Evolutionary conservation across 768 basidiomycete species (phyloP), one percentile per base, ranked within the genome.

Genomic region (Agaricus sinodeliciosus): DNA sequence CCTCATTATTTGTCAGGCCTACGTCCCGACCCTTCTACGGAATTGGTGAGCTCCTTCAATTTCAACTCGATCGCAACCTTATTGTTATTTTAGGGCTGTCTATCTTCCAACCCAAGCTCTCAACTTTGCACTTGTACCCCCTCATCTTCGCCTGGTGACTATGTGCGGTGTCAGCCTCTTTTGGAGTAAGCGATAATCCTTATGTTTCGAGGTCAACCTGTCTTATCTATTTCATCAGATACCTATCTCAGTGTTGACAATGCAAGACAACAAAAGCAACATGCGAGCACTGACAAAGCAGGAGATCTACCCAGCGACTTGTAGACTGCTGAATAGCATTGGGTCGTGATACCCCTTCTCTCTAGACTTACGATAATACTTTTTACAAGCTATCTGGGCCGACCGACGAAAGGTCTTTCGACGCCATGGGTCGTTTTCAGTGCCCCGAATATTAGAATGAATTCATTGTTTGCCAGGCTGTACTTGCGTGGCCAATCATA

Each of bases 81-180:
- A 35, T 11, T 25, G 34, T 26, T 35, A 0, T 16, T 47, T 7
- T 41, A 84, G 85, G 88, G 74, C 70, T 3, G 85, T 90, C 5
- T 90, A 82, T 64, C 73, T 84, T 28, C 90, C 90, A 0, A 79
- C 87, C 0, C 90, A 93, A 64, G 61, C 84, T 50, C 72, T 90
- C 71, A 93, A 93, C 67, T 93, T 92, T 60, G 70, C 80, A 8
- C 18, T 92, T 28, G 78, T 90, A 0, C 90, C 90, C 1, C 82
- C 78, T 3, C 90, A 92, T 59, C 67, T 90, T 34, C 81, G 90
- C 35, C 84, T 92, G 49, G 75, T 85, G 16, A 72, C 85, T 16
- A 80, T 93, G 19, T 78, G 88, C 60, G 77, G 86, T 9, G 87
- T 91, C 48, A 85, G 84, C 60, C 74, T 90, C 55, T 86, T 87